A percentile compares a stretch with the other conserved stretches of the same genome.
Conservation (phyloP, 176 grass and related monocot genomes). For the Oryza nivara region DNA sequence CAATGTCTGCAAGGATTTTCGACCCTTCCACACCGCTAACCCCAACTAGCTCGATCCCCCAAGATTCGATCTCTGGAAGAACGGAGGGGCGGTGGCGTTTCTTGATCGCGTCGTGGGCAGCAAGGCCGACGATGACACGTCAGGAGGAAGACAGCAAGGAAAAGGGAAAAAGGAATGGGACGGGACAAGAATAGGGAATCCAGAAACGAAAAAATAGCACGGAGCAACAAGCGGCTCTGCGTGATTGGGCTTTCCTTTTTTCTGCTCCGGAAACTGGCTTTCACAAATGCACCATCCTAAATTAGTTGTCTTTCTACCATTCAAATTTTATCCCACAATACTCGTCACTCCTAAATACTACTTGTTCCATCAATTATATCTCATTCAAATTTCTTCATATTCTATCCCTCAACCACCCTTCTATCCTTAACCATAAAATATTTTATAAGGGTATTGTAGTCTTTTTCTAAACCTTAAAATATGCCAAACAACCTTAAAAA, state of each 20-base stretch:
- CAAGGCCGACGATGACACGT: conserved; percentile 6
- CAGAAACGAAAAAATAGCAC: background rate
- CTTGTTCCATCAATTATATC: no score
- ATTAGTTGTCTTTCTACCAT: no score
- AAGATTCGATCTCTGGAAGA: conserved; percentile 9
- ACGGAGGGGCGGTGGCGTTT: background rate
- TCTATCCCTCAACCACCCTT: no score
- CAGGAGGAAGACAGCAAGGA: background rate
- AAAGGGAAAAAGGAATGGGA: background rate
- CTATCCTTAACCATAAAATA: no score
- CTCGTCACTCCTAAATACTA: no score
- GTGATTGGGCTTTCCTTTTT: background rate
- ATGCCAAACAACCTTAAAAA: no score
- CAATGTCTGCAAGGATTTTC: conserved; percentile 13
- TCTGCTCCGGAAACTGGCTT: no score
- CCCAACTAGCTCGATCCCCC: background rate
- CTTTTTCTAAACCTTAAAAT: no score
- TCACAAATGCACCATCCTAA: no score
- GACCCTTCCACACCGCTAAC: background rate
- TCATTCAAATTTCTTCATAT: no score
- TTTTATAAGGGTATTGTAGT: no score
- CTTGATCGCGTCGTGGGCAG: conserved; percentile 4
- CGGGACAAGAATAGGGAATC: conserved; percentile 39
- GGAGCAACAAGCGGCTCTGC: background rate
- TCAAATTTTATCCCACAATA: no score